A percentile compares a stretch with the other conserved stretches of the same genome.
These are phyloP conservation scores for Ophiocordyceps camponoti-saundersi DNA, from an alignment of 2,329 filamentous ascomycete genomes.

Conservation along the genomic window DNA sequence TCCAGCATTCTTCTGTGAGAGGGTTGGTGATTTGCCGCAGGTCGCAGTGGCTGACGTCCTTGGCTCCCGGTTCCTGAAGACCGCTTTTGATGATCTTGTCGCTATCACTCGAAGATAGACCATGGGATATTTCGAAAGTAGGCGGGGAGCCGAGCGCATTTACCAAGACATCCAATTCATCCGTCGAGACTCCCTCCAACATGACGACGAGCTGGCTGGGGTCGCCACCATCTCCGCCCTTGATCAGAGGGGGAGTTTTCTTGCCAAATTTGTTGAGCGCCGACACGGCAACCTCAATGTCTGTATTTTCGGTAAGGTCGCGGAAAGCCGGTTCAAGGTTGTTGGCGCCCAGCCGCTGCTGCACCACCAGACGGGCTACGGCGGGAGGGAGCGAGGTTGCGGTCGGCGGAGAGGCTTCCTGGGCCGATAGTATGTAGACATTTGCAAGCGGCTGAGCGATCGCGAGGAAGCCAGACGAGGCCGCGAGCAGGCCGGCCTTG, in stretches of 20 bases:
- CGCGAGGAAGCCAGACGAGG: constrained; percentile 19
- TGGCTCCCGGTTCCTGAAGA: constrained; percentile 20
- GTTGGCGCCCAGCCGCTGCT: constrained; percentile 34
- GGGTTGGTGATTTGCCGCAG: constrained; percentile 23
- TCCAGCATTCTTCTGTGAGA: constrained; percentile 26
- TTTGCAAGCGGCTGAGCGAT: constrained; percentile 25
- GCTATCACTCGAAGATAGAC: constrained; percentile 25
- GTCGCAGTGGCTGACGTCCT: constrained; percentile 18
- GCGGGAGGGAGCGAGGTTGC: constrained; percentile 28
- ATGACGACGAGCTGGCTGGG: constrained; percentile 41
- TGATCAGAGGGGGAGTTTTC: constrained; percentile 31
- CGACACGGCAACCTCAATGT: constrained; percentile 30
- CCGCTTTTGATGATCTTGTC: constrained; percentile 23
- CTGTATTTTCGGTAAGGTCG: constrained; percentile 23
- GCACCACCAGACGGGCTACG: constrained; percentile 39
- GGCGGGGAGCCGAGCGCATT: constrained; percentile 17
- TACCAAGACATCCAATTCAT: constrained; percentile 27
- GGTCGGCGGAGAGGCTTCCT: constrained; percentile 11
- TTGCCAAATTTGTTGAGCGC: constrained; percentile 45
- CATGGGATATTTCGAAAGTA: constrained; percentile 31
- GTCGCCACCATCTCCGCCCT: constrained; percentile 11
- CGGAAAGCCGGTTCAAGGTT: constrained; percentile 29
- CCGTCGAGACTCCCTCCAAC: constrained; percentile 35
- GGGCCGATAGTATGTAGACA: constrained; percentile 33
- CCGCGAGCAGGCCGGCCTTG: constrained; percentile 19